Base-by-base conservation (phyloP, 2,329 filamentous ascomycete species). In the Ascochyta viciae-villosae region DNA sequence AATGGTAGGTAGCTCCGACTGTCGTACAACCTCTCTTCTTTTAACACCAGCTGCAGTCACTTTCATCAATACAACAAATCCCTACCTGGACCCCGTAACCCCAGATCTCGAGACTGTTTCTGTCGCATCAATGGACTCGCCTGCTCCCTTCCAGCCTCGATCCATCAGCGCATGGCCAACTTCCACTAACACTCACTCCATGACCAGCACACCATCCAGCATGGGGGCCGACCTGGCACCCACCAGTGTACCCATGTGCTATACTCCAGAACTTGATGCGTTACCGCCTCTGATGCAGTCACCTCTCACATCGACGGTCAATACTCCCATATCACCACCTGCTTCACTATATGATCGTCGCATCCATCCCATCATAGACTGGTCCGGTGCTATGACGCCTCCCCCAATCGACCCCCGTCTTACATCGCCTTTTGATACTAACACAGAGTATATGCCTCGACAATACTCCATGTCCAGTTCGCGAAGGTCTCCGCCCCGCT, bases 21-120 rank as follows among this genome's bases (percentile, higher is more conserved):
- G 23, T 13, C 24, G 31, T n/a, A n/a, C 38, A 13, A 39, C 45
- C 23, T 44, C 24, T 44, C 23, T 29, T 38, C 34, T 33, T 16
- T 27, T 65, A 49, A 71, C 41, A 48, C 44, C 27, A 15, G 34
- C 15, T 23, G 24, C 65, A 83, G 84, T 88, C 38, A 85, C 83
- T 6, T 88, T 88, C 64, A 80, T 86, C 64, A 82, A 87, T 65
- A 85, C 85, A 54, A 83, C 81, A 35, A 85, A 88, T 65, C 85
- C 85, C 2, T 87, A 85, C 67, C 81, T 84, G 24, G 83, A 86
- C 38, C 72, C 73, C 3, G 65, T 66, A 33, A 74, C 73, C 41
- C 73, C 74, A 35, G 73, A 75, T 27, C 67, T 67, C 40, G 73
- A 75, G 43, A 62, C 51, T 34, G 65, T 74, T 57, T 75, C 72